Conservation (phyloP, 345 rosid species). For the Citrus sinensis region DNA sequence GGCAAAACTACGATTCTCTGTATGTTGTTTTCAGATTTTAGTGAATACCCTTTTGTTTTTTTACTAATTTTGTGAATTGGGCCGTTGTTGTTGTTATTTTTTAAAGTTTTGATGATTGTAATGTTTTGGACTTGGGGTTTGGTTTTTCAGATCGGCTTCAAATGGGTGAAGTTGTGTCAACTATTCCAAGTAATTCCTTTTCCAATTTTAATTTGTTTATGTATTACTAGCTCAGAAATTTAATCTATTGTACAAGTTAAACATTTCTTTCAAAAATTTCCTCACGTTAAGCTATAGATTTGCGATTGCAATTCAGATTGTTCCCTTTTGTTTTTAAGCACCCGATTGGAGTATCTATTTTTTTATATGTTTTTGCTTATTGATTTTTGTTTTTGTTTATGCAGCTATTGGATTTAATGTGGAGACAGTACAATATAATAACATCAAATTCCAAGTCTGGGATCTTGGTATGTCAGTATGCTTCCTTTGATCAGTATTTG, state of each 20-base stretch:
- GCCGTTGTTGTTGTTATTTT: not conserved
- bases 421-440: slow-evolving; percentile 91
- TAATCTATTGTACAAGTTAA: not conserved
- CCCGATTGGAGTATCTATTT: not conserved
- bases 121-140: slow-evolving; percentile 1
- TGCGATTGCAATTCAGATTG: not conserved
- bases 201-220: not conserved
- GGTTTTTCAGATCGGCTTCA: slow-evolving; percentile 78
- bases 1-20: slow-evolving; percentile 91
- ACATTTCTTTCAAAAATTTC: not conserved
- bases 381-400: slow-evolving; percentile 16
- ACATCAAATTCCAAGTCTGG: slow-evolving; percentile 95
- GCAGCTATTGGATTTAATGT: slow-evolving; percentile 98
- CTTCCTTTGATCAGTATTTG: slow-evolving; percentile 8
- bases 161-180: slow-evolving; percentile 98
- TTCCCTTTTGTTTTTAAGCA: not conserved
- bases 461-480: slow-evolving; percentile 53
- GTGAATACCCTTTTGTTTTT: not conserved
- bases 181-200: slow-evolving; percentile 79
- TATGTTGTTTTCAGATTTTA: slow-evolving; percentile 19
- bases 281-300: not conserved
- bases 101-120: not conserved
- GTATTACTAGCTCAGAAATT: not conserved
- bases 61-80: slow-evolving; percentile 12
- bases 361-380: not conserved